phyloP scores from a whole-genome alignment of 139 green algal genomes.

The Micractinium sp. region DNA sequence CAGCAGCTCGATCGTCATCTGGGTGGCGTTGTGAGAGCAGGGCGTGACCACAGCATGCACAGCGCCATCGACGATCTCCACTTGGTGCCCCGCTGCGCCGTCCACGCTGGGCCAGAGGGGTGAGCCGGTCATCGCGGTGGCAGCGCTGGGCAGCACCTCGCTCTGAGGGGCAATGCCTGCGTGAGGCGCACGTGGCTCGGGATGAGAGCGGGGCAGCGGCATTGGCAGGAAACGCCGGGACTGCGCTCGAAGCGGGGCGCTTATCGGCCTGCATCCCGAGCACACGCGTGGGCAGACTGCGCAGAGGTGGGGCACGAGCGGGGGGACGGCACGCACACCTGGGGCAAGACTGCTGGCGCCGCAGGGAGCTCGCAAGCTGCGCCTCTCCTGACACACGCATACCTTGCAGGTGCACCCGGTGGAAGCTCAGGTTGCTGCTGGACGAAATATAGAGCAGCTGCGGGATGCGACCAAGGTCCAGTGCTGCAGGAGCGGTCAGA shows the following conservation, averaged over 20 bases:
- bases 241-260: too few relatives aligned
- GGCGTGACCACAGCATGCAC: constrained; percentile 7
- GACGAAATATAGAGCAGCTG: background rate
- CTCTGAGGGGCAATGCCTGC: background rate
- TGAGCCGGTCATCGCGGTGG: background rate
- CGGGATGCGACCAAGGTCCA: constrained; percentile 1
- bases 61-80: background rate
- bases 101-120: constrained; percentile 13
- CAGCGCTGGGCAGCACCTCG: background rate
- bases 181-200: background rate
- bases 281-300: too few relatives aligned
- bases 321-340: too few relatives aligned
- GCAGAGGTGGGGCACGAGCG: too few relatives aligned
- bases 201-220: too few relatives aligned
- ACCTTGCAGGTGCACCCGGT: constrained; percentile 1
- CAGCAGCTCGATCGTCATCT: constrained; percentile 5
- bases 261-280: too few relatives aligned
- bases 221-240: too few relatives aligned
- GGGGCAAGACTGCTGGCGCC: too few relatives aligned
- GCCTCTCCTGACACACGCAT: background rate
- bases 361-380: background rate
- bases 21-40: constrained; percentile 18
- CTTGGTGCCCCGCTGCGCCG: background rate
- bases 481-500: background rate
- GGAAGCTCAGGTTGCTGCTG: background rate